phyloP scores from a whole-genome alignment of 2,329 filamentous ascomycete genomes.

The Thielaviopsis populi region DNA sequence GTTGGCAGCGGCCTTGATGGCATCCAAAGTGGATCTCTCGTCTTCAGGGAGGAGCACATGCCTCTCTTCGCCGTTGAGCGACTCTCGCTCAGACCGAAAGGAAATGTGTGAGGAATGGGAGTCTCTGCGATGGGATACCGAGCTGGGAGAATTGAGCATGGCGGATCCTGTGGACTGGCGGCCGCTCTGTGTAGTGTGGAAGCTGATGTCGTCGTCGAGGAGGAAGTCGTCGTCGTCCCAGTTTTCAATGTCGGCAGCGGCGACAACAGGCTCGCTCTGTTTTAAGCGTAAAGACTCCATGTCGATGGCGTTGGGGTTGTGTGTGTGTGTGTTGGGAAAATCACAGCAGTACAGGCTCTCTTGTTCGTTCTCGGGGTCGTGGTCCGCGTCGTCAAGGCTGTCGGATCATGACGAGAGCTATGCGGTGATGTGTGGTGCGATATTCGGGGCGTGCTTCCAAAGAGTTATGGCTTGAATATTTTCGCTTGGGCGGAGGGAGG shows the following conservation, averaged over 20 bases:
- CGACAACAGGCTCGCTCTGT: slow-evolving; percentile 38
- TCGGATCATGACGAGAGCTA: background rate
- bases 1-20: slow-evolving; percentile 72
- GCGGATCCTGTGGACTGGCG: slow-evolving; percentile 34
- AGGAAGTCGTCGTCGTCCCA: slow-evolving; percentile 69
- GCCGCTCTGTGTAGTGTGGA: slow-evolving; percentile 21
- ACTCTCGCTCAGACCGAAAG: slow-evolving; percentile 68
- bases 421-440: background rate
- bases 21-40: slow-evolving; percentile 67
- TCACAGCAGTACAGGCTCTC: background rate
- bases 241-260: slow-evolving; percentile 48
- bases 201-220: slow-evolving; percentile 49
- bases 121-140: slow-evolving; percentile 43
- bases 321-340: background rate
- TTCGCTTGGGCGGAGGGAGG: background rate
- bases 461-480: background rate
- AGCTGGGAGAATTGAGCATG: slow-evolving; percentile 26
- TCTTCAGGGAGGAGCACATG: slow-evolving; percentile 73
- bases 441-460: background rate
- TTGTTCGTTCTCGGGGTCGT: background rate
- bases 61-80: slow-evolving; percentile 63
- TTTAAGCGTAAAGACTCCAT: slow-evolving; percentile 44
- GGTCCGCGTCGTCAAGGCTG: background rate
- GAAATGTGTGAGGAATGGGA: slow-evolving; percentile 72
- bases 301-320: slow-evolving; percentile 30